Evolutionary conservation across 164 flowering plant genomes (phyloP).

Genomic region (Warburgia ugandensis): DNA sequence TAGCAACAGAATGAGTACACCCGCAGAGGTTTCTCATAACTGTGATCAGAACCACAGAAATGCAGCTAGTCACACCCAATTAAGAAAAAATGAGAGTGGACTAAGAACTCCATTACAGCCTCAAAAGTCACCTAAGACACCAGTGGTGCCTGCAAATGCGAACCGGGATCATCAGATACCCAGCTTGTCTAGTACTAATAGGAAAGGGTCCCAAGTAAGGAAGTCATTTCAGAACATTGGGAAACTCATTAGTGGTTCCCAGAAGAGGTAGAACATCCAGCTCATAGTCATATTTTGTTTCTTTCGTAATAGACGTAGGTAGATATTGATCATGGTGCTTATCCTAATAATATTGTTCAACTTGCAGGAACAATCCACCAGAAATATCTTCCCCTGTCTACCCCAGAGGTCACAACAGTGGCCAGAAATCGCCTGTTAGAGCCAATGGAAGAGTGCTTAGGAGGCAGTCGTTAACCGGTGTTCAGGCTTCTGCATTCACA

Average conservation of each 20-base stretch:
- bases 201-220: slow-evolving; percentile 65
- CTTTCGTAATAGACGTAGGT: background rate
- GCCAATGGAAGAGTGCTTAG: slow-evolving; percentile 35
- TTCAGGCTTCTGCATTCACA: slow-evolving; percentile 27
- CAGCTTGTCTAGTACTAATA: slow-evolving; percentile 16
- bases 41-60: slow-evolving; percentile 30
- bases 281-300: background rate
- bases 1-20: slow-evolving; percentile 3
- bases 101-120: slow-evolving; percentile 27
- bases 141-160: slow-evolving; percentile 19
- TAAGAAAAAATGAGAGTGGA: slow-evolving; percentile 16
- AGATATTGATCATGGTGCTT: background rate
- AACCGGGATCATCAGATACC: slow-evolving; percentile 23
- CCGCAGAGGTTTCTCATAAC: slow-evolving; percentile 9
- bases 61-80: slow-evolving; percentile 18
- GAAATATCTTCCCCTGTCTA: slow-evolving; percentile 24
- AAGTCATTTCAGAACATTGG: slow-evolving; percentile 76
- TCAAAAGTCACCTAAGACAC: slow-evolving; percentile 50
- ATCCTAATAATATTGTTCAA: background rate
- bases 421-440: slow-evolving; percentile 34
- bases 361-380: slow-evolving; percentile 41
- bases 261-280: slow-evolving; percentile 42
- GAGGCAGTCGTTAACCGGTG: slow-evolving; percentile 73
- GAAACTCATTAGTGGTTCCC: slow-evolving; percentile 75
- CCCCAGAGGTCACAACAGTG: slow-evolving; percentile 12